Conservation (phyloP, 768 basidiomycete species). For the Chiua virens region DNA sequence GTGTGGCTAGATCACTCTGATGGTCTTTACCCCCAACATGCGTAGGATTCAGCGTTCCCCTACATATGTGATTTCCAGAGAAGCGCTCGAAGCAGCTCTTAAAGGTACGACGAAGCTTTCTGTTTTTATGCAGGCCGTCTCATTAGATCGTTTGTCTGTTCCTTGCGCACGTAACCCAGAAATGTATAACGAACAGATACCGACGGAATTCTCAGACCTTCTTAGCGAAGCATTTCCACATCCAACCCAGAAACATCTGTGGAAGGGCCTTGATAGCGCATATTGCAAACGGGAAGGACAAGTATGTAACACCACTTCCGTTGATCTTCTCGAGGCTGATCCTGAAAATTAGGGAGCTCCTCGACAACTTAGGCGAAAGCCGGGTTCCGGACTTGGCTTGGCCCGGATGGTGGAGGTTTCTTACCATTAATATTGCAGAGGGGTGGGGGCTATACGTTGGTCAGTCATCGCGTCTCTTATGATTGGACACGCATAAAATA, state of each 20-base stretch:
- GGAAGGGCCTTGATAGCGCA: not conserved
- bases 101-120: constrained; percentile 9
- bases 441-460: constrained; percentile 40
- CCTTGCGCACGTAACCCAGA: constrained; percentile 8
- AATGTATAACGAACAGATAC: constrained; percentile 27
- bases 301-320: constrained; percentile 6
- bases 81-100: constrained; percentile 5
- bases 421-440: constrained; percentile 31
- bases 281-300: constrained; percentile 22
- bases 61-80: constrained; percentile 24
- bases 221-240: constrained; percentile 24
- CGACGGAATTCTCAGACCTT: constrained; percentile 25
- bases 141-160: not conserved
- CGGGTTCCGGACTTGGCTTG: constrained; percentile 40
- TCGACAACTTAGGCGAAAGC: constrained; percentile 35
- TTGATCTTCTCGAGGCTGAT: not conserved
- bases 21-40: constrained; percentile 25
- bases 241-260: constrained; percentile 16
- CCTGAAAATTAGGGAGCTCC: constrained; percentile 31
- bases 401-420: constrained; percentile 39
- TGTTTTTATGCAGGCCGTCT: not conserved
- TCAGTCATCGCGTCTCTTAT: constrained; percentile 13
- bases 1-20: constrained; percentile 9
- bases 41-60: constrained; percentile 31
- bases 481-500: not conserved